Evolutionary conservation across 2,329 filamentous ascomycete genomes (phyloP).

Genomic region (Fusarium continuum): DNA sequence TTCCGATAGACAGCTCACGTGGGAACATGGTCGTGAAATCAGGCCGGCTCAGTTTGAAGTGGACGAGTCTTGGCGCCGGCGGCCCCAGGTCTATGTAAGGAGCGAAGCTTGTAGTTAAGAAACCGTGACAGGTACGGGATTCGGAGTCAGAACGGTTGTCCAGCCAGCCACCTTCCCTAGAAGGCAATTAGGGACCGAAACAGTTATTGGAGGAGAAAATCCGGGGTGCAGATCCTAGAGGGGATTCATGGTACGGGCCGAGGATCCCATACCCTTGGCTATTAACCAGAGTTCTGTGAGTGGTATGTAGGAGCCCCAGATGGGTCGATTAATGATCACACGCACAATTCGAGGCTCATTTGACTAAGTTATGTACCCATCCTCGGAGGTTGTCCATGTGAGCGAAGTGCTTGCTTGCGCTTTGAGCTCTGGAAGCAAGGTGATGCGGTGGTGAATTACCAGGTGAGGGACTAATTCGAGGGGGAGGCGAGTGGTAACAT

Average conservation of each 20-base stretch:
- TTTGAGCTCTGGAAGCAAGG: constrained; percentile 11
- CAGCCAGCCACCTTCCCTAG: constrained; percentile 35
- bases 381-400: constrained; percentile 28
- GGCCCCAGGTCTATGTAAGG: constrained; percentile 6
- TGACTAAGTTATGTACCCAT: constrained; percentile 9
- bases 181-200: constrained; percentile 25
- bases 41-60: constrained; percentile 19
- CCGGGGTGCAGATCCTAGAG: constrained; percentile 38
- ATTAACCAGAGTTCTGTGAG: constrained; percentile 30
- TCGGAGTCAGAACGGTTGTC: constrained; percentile 8
- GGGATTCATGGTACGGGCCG: constrained; percentile 39
- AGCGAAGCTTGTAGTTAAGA: neutral
- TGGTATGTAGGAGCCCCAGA: constrained; percentile 29
- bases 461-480: constrained; percentile 17
- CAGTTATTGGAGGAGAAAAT: constrained; percentile 37
- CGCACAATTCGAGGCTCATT: constrained; percentile 20
- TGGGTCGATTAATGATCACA: constrained; percentile 39
- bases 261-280: constrained; percentile 39
- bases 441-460: constrained; percentile 22
- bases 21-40: constrained; percentile 13
- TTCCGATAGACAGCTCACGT: constrained; percentile 24
- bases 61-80: constrained; percentile 19
- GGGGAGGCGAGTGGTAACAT: constrained; percentile 32
- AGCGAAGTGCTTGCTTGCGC: constrained; percentile 18
- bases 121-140: neutral